These are phyloP conservation scores for Cenchrus purpureus DNA, from an alignment of 176 grass and related monocot species.

Conservation along the genomic window DNA sequence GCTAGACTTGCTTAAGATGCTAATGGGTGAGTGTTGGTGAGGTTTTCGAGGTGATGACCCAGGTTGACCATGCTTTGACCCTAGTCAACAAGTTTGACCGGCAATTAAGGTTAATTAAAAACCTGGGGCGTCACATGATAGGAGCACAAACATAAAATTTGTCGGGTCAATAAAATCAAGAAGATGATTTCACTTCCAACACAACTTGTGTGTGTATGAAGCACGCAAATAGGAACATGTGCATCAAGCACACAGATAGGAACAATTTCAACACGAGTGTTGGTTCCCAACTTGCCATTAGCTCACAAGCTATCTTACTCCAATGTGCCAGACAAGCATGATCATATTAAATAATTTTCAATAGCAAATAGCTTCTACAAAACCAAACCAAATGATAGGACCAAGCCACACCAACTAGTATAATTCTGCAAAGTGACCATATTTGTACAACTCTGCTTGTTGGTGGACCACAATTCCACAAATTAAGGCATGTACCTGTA, in stretches of 20 bases:
- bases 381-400: slow-evolving; percentile 18
- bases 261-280: not conserved
- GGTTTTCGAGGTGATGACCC: no score
- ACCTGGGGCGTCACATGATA: not conserved
- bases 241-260: slow-evolving; percentile 2
- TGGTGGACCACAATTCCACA: not conserved
- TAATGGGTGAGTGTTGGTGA: no score
- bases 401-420: not conserved
- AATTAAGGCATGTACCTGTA: not conserved
- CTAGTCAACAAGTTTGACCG: no score
- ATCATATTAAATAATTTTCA: slow-evolving; percentile 14
- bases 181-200: not conserved
- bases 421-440: not conserved
- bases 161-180: slow-evolving; percentile 9
- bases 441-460: slow-evolving; percentile 9
- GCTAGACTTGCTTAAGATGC: no score
- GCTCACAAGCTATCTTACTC: not conserved
- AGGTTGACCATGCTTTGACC: no score
- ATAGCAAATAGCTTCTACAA: not conserved
- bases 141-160: slow-evolving; percentile 1
- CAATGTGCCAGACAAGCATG: not conserved
- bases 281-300: not conserved
- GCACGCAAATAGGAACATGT: no score
- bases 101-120: no score
- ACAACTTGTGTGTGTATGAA: not conserved